Evolutionary conservation across 495 filamentous ascomycete species (phyloP), one percentile per base, ranked within the genome.

Genomic region (Bombardia bombarda): DNA sequence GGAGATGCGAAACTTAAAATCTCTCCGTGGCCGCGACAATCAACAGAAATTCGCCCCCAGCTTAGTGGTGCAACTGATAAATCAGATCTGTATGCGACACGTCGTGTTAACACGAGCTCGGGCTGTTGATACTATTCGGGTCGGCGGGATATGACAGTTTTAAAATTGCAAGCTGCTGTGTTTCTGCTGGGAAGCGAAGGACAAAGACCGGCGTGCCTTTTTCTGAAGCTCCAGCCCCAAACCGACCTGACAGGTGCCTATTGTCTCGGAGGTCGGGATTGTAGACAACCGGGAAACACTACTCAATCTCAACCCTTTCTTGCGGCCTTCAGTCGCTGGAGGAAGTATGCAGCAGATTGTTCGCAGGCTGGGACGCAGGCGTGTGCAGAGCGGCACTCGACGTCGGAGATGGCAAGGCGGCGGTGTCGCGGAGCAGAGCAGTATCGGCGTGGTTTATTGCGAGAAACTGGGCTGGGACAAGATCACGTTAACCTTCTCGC

Each of bases 71-170:
- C 1, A 18, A 19, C 33, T 20, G 33, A 20, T 20, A 7, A 12
- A 19, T 8, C 17, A 10, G n/a, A n/a, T 17, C 17, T 28, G 35
- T 3, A 13, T 12, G 35, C n/a, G 21, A 6, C 12, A n/a, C n/a
- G 35, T 19, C 20, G 9, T 24, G 4, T 22, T 4, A 23, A 30
- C 24, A 14, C 38, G 38, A 31, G 24, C 23, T 19, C 14, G 4
- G 24, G 7, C 24, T 40, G 22, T 16, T 1, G 38, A 16, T 7
- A 14, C 17, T 8, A 6, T 19, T 24, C 14, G 7, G n/a, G n/a
- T 30, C 13, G 38, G 17, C 40, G 32, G 30, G n/a, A 42, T 23
- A 31, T 34, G 40, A 42, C 19, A 13, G 20, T 34, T 42, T 31
- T 12, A 32, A 25, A 33, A 6, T 5, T 4, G 3, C 6, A 21